Percentiles rank a stretch among this genome's conserved stretches.
Conservation (phyloP, 1,139 yeast species). For the Blastobotrys petasosporus region DNA sequence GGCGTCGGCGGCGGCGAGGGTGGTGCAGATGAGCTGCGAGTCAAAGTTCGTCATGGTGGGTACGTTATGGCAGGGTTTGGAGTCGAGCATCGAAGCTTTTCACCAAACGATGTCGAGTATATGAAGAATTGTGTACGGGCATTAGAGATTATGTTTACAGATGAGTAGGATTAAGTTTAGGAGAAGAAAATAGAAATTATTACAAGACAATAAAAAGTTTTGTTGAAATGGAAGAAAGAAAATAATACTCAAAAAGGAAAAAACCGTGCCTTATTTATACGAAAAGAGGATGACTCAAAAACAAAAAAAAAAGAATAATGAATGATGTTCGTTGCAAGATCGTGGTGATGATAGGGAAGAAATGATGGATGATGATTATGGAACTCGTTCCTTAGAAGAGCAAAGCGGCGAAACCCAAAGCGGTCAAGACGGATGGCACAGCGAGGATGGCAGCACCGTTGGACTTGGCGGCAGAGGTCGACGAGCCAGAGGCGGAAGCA, state of each 20-base stretch:
- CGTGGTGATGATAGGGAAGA: background rate
- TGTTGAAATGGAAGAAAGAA: background rate
- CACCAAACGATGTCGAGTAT: conserved; percentile 43
- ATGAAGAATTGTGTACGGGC: conserved; percentile 35
- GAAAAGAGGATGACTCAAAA: conserved; percentile 1
- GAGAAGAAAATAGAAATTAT: background rate
- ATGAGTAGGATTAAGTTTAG: background rate
- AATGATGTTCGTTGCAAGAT: background rate
- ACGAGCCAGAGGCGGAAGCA: conserved; percentile 13
- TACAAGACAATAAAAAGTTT: background rate
- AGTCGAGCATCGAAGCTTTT: conserved; percentile 33
- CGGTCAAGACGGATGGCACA: conserved; percentile 8
- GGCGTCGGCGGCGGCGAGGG: background rate
- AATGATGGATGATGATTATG: background rate
- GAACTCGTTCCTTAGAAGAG: conserved; percentile 2
- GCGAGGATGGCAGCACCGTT: conserved; percentile 10
- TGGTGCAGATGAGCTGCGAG: conserved; percentile 22
- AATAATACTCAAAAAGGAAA: background rate
- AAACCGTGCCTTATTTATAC: background rate
- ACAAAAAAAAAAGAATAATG: conserved; percentile 1
- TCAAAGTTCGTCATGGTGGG: conserved; percentile 52
- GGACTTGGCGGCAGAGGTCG: conserved; percentile 13
- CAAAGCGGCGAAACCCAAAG: conserved; percentile 7
- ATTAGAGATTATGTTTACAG: conserved; percentile 18
- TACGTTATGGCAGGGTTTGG: conserved; percentile 50